These are phyloP conservation scores for Quercus glauca DNA, from an alignment of 306 rosid species.

Conservation along the genomic window DNA sequence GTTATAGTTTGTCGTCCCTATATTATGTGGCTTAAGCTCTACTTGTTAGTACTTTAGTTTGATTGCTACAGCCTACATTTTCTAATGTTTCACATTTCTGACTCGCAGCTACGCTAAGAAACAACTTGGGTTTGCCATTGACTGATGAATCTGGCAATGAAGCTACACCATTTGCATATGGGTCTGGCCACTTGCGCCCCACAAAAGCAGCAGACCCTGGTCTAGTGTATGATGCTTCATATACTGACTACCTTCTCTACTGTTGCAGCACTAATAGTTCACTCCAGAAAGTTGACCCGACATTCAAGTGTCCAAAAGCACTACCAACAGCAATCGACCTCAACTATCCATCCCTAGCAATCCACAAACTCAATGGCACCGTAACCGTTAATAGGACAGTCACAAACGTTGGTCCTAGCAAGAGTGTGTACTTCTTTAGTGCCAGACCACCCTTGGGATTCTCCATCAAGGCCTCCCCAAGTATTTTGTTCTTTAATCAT, in stretches of 20 bases:
- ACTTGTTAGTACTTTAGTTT: not conserved
- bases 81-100: not conserved
- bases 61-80: not conserved
- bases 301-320: slow-evolving; percentile 46
- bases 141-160: slow-evolving; percentile 52
- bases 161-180: slow-evolving; percentile 75
- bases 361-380: slow-evolving; percentile 50
- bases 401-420: slow-evolving; percentile 63
- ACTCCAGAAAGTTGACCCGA: slow-evolving; percentile 22
- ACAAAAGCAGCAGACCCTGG: slow-evolving; percentile 72
- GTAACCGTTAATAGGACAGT: slow-evolving; percentile 55
- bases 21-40: not conserved
- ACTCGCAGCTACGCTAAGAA: slow-evolving; percentile 48
- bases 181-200: slow-evolving; percentile 83
- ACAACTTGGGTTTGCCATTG: slow-evolving; percentile 59
- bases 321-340: slow-evolving; percentile 42
- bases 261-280: slow-evolving; percentile 36
- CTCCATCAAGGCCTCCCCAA: slow-evolving; percentile 55
- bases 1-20: no score
- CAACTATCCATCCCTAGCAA: slow-evolving; percentile 80
- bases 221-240: slow-evolving; percentile 76
- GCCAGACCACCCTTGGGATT: slow-evolving; percentile 51
- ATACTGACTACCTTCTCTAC: slow-evolving; percentile 67
- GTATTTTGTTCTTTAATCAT: slow-evolving; percentile 43
- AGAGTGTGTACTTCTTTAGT: slow-evolving; percentile 54